A percentile compares a stretch with the other conserved stretches of the same genome.
Conservation (phyloP, 2,329 filamentous ascomycete genomes). For the Fusarium newnesense region DNA sequence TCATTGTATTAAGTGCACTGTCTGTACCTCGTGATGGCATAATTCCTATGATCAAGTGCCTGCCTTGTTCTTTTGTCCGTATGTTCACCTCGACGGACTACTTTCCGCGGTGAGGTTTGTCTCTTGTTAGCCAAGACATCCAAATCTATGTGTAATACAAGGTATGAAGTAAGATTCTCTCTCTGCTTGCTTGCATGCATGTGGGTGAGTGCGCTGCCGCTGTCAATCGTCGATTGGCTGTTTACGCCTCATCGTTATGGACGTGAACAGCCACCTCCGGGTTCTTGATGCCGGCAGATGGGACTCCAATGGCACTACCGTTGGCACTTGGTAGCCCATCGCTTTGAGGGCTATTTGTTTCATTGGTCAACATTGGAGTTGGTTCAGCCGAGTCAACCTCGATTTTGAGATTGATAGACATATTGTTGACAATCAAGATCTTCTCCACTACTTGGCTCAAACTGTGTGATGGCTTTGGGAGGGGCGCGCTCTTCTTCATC, state of each 20-base stretch:
- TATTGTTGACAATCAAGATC: slow-evolving; percentile 17
- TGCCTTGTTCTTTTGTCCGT: slow-evolving; percentile 20
- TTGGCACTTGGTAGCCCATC: slow-evolving; percentile 72
- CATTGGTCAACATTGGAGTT: slow-evolving; percentile 74
- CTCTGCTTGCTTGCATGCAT: not conserved
- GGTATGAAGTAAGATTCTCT: not conserved
- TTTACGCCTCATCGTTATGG: slow-evolving; percentile 48
- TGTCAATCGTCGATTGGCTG: not conserved
- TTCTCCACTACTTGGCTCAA: not conserved
- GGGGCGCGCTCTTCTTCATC: slow-evolving; percentile 58
- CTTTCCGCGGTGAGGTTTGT: slow-evolving; percentile 3
- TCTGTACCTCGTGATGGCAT: slow-evolving; percentile 35
- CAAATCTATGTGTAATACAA: slow-evolving; percentile 35
- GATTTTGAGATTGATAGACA: slow-evolving; percentile 51
- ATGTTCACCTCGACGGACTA: slow-evolving; percentile 10
- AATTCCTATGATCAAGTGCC: slow-evolving; percentile 35
- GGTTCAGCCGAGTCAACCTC: slow-evolving; percentile 65
- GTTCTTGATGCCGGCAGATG: slow-evolving; percentile 44
- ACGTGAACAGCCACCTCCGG: slow-evolving; percentile 39
- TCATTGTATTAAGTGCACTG: not conserved
- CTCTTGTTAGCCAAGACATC: slow-evolving; percentile 7
- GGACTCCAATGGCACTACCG: slow-evolving; percentile 61
- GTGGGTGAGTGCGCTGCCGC: not conserved
- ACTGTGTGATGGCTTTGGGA: slow-evolving; percentile 59
- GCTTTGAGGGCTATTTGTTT: slow-evolving; percentile 75